Conservation (phyloP, 2,329 filamentous ascomycete genomes). For the Emergomyces africanus region DNA sequence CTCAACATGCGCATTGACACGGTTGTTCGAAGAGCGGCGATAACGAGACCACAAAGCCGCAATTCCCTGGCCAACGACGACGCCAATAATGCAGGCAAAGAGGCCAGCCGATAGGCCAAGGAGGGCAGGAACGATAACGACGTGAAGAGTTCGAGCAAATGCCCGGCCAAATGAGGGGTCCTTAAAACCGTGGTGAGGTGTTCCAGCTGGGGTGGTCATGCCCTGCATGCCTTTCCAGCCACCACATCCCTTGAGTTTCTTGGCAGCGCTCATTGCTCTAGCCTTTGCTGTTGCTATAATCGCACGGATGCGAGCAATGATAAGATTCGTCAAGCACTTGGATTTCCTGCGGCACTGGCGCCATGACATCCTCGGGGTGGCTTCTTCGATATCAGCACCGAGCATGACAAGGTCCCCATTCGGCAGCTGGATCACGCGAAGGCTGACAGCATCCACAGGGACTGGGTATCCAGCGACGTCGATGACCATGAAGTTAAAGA, state of each 20-base stretch:
- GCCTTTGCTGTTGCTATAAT: conserved; percentile 27
- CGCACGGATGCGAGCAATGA: conserved; percentile 27
- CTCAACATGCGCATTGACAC: conserved; percentile 20
- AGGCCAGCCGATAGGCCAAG: conserved; percentile 35
- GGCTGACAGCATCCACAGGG: conserved; percentile 31
- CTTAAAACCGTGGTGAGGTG: conserved; percentile 7
- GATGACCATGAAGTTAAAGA: conserved; percentile 34
- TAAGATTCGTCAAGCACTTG: conserved; percentile 25
- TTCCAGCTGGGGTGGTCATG: neutral
- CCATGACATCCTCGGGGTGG: conserved; percentile 26
- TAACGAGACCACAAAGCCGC: conserved; percentile 34
- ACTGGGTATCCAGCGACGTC: conserved; percentile 31
- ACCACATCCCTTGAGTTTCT: conserved; percentile 23
- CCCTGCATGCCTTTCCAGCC: conserved; percentile 11
- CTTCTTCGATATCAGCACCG: conserved; percentile 24
- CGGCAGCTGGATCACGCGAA: conserved; percentile 26
- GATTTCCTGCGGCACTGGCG: conserved; percentile 30
- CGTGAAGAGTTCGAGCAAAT: conserved; percentile 29
- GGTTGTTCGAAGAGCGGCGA: conserved; percentile 19
- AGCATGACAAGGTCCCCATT: conserved; percentile 26
- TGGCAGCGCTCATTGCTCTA: conserved; percentile 21
- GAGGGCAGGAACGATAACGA: conserved; percentile 34
- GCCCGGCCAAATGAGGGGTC: conserved; percentile 27
- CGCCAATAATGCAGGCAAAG: conserved; percentile 33
- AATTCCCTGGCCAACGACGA: conserved; percentile 35